Conservation (phyloP, 495 filamentous ascomycete genomes). For the Aspergillus panamensis region DNA sequence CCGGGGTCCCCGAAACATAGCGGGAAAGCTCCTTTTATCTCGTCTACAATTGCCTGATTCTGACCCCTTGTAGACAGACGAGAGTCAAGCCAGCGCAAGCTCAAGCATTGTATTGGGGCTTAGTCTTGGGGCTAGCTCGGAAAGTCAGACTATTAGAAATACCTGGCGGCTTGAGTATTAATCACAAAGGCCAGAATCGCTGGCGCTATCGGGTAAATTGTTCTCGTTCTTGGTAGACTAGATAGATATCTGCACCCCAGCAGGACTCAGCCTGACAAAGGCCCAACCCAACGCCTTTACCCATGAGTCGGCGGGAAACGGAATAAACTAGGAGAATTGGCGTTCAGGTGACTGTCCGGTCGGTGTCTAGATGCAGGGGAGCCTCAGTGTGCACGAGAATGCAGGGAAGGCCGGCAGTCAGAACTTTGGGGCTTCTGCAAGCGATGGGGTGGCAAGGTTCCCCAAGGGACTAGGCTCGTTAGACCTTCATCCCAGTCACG, state of each 20-base stretch:
- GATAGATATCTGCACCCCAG: too few relatives aligned
- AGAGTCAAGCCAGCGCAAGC: neutral
- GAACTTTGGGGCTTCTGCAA: neutral
- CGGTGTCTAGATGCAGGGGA: neutral
- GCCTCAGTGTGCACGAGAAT: neutral
- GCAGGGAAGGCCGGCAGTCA: neutral
- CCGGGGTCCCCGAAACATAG: neutral
- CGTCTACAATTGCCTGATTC: neutral
- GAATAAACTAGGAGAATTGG: neutral
- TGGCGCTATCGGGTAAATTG: too few relatives aligned
- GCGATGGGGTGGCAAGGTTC: neutral
- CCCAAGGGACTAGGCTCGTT: neutral
- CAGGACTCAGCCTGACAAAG: neutral
- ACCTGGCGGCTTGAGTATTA: too few relatives aligned
- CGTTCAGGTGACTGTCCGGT: neutral
- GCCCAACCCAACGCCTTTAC: neutral
- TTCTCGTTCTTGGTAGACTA: too few relatives aligned
- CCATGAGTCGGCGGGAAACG: neutral
- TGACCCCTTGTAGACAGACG: neutral
- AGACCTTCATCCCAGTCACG: neutral
- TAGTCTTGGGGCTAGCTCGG: neutral
- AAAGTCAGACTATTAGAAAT: neutral
- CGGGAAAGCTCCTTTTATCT: neutral
- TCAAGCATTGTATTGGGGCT: too few relatives aligned
- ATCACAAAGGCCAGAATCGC: too few relatives aligned